These are phyloP conservation scores for Plasmodium cynomolgi DNA, from an alignment of 169 alveolate genomes.

Conservation along the genomic window DNA sequence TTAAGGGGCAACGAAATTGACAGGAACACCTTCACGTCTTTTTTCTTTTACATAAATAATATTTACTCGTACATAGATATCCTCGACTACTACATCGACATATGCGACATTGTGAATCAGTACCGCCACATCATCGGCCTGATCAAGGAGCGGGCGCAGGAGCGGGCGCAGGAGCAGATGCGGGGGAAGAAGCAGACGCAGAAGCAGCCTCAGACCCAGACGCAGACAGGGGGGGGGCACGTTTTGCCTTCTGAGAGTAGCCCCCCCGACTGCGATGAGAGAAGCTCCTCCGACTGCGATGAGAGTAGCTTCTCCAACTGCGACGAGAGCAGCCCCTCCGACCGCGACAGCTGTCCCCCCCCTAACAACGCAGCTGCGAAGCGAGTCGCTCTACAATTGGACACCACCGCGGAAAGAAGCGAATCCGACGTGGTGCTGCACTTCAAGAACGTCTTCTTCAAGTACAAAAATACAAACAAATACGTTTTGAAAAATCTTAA, in stretches of 20 bases:
- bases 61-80: conserved; percentile 47
- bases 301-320: too few relatives aligned
- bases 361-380: not conserved
- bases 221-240: not conserved
- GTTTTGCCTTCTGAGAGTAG: not conserved
- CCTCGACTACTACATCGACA: conserved; percentile 40
- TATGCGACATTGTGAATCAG: conserved; percentile 39
- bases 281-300: too few relatives aligned
- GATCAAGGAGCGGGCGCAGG: not conserved
- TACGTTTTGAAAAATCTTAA: conserved; percentile 52
- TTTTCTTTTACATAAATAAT: conserved; percentile 47
- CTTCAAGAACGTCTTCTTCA: conserved; percentile 29
- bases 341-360: not conserved
- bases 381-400: not conserved
- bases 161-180: too few relatives aligned
- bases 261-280: not conserved
- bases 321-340: not conserved
- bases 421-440: not conserved
- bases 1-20: conserved; percentile 19
- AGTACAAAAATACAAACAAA: not conserved
- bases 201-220: too few relatives aligned
- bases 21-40: conserved; percentile 25
- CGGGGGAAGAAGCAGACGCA: too few relatives aligned
- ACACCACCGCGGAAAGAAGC: not conserved
- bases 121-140: not conserved